phyloP scores from a whole-genome alignment of 345 rosid species.

The Populus nigra region DNA sequence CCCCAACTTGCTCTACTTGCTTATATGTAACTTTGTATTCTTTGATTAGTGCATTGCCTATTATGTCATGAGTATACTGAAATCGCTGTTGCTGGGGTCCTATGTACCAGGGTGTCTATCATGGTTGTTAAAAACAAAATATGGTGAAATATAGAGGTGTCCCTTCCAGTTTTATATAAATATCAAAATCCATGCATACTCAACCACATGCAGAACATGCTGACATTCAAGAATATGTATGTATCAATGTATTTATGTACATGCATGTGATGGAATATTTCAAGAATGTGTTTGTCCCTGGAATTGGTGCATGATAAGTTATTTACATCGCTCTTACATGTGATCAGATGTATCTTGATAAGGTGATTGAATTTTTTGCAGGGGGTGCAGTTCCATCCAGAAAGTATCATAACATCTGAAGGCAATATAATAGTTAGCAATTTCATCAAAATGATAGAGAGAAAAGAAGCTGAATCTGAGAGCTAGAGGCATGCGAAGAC shows the following conservation, averaged over 20 bases:
- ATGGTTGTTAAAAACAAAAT: neutral
- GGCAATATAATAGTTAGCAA: constrained; percentile 74
- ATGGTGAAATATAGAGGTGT: neutral
- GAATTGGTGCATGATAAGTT: neutral
- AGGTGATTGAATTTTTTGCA: constrained; percentile 26
- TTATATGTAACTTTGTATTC: neutral
- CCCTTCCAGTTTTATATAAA: neutral
- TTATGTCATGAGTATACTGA: neutral
- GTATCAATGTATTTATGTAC: too few species aligned
- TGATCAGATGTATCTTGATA: neutral
- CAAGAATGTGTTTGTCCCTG: neutral
- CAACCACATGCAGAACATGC: neutral
- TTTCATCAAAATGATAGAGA: constrained; percentile 45
- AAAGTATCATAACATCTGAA: constrained; percentile 80
- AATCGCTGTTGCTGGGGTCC: neutral
- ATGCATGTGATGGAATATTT: neutral
- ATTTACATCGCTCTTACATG: neutral
- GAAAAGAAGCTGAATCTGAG: constrained; percentile 16
- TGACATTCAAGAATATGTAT: too few species aligned
- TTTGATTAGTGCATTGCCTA: neutral
- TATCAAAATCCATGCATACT: neutral
- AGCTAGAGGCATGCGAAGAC: neutral
- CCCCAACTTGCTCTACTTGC: neutral
- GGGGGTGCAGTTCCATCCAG: constrained; percentile 99
- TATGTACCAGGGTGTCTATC: neutral